Evolutionary conservation across 2,329 filamentous ascomycete genomes (phyloP), one percentile per base, ranked within the genome.

Genomic region (Drechslera avenae): DNA sequence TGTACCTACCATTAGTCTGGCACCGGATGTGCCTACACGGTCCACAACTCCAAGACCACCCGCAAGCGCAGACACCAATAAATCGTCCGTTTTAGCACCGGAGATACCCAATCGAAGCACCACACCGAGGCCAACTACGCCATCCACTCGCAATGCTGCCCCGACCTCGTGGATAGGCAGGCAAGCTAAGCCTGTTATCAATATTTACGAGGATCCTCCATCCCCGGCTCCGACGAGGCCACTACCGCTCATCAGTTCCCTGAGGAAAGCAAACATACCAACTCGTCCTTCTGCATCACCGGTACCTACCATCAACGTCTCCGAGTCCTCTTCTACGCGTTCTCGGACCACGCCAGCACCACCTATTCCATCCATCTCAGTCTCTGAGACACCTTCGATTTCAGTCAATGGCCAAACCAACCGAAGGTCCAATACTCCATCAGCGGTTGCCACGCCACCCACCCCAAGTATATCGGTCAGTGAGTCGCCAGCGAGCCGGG

Each of bases 1-100:
- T 2, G 52, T 71, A 10, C 86, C 86, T 4, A 75, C 72, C 28
- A 83, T 87, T 59, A 73, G 80, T 45, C 65, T 79, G 16, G 77
- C 79, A 3, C 75, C 78, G 60, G 64, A 71, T 10, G 28, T 46
- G 17, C 36, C 57, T 2, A 62, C 54, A 28, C 52, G 50, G 5
- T 42, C 42, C 13, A 48, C 65, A 67, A 37, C 62, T 18, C 40
- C 52, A 26, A 36, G 32, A 26, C 48, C 52, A 7, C 34, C 50
- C 68, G 54, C 78, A 32, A 31, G 63, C 43, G 64, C 72, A 39
- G 63, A 63, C 5, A 70, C 72, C 42, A 73, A 66, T 44, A 31
- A 40, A n/a, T 86, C 87, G 4, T 75, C 72, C 59, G 73, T 80
- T 45, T 65, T 79, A 14, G 77, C 79, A 3, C 74, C 78, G 59